Conservation (phyloP, 495 filamentous ascomycete genomes). For the Astrothelium subdiscretum region DNA sequence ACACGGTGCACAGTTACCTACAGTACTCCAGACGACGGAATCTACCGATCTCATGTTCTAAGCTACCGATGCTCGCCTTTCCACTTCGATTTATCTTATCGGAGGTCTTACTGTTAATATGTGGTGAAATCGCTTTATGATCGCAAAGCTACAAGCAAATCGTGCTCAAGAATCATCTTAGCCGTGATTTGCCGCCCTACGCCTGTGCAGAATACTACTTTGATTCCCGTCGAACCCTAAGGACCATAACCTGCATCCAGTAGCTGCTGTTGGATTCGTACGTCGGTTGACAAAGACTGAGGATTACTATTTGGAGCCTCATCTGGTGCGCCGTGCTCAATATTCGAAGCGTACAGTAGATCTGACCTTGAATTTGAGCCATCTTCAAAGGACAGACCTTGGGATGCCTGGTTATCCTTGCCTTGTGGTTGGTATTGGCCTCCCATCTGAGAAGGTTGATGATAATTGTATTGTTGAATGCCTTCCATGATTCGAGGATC, state of each 20-base stretch:
- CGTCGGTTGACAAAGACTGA: background rate
- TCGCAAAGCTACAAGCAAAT: background rate
- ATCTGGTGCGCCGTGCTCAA: background rate
- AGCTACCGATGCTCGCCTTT: too few species aligned
- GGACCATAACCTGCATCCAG: background rate
- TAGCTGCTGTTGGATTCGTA: background rate
- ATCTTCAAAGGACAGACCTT: background rate
- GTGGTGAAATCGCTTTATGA: too few species aligned
- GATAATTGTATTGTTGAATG: conserved; percentile 4
- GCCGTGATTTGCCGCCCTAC: too few species aligned
- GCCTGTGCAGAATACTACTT: too few species aligned
- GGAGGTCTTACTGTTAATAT: too few species aligned
- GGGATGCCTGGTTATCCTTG: background rate
- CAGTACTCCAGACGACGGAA: too few species aligned
- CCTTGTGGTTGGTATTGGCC: background rate
- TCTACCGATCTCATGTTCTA: too few species aligned
- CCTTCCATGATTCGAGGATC: conserved; percentile 19
- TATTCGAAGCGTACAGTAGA: background rate
- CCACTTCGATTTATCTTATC: too few species aligned
- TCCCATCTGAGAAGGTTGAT: background rate
- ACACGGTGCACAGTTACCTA: too few species aligned
- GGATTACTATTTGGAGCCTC: background rate
- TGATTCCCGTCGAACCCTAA: too few species aligned
- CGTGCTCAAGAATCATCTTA: too few species aligned
- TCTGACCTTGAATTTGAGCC: background rate